Conservation (phyloP, 306 rosid species). For the apple (Malus domestica) region DNA sequence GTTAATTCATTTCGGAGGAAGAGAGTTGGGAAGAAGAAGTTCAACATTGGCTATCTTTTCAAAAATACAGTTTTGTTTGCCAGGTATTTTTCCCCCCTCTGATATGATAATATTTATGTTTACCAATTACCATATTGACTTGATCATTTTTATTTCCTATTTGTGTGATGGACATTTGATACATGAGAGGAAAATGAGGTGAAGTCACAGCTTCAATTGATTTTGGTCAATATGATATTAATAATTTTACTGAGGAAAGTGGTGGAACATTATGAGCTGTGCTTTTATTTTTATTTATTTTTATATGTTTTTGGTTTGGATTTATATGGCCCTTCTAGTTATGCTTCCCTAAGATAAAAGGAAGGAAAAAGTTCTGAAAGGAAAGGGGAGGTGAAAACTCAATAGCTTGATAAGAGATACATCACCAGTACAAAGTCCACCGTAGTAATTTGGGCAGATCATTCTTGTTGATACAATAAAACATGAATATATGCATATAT, state of each 20-base stretch:
- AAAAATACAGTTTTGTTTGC: slow-evolving; percentile 31
- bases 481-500: not conserved
- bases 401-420: not conserved
- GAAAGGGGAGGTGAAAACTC: not conserved
- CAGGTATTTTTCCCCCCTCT: slow-evolving; percentile 40
- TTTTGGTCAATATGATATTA: not conserved
- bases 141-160: slow-evolving; percentile 8
- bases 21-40: slow-evolving; percentile 54
- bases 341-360: not conserved
- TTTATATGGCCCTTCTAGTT: not conserved
- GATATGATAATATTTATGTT: not conserved
- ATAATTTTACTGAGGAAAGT: not conserved
- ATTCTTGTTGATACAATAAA: not conserved
- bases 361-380: not conserved
- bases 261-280: not conserved
- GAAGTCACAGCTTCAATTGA: not conserved
- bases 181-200: not conserved
- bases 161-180: not conserved
- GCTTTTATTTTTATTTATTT: not conserved
- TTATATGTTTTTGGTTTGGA: not conserved
- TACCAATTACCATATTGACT: not conserved
- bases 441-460: not conserved
- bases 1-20: slow-evolving; percentile 43
- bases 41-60: slow-evolving; percentile 32
- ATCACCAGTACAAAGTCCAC: not conserved